Conservation (phyloP, 805 yeast species). For the Suhomyces pyralidae region DNA sequence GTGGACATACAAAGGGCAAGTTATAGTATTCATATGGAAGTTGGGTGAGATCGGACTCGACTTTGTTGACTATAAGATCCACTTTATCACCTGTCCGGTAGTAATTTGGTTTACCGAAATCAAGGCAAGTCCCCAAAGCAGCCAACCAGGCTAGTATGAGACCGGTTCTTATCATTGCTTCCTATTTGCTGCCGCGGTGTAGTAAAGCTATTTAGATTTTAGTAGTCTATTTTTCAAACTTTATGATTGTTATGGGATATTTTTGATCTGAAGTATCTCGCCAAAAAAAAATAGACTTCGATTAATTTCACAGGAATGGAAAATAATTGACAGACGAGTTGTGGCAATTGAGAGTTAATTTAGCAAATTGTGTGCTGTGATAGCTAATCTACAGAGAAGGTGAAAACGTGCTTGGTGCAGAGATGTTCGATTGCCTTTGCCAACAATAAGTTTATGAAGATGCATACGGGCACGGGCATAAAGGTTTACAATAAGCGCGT, state of each 20-base stretch:
- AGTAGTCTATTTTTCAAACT: neutral
- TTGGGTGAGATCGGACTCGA: constrained; percentile 74
- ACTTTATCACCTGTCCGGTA: constrained; percentile 56
- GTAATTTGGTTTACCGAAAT: constrained; percentile 32
- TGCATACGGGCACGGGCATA: neutral
- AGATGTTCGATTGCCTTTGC: neutral
- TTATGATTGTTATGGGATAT: neutral
- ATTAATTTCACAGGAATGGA: neutral
- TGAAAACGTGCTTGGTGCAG: neutral
- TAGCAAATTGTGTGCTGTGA: neutral
- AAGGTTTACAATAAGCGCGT: neutral
- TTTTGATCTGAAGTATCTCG: neutral
- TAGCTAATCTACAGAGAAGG: neutral
- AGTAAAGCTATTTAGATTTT: neutral
- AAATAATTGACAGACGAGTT: neutral
- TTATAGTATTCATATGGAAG: constrained; percentile 75
- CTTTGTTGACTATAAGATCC: constrained; percentile 69
- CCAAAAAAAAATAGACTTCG: neutral
- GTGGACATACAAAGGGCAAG: constrained; percentile 78
- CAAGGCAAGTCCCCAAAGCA: constrained; percentile 9
- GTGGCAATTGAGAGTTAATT: neutral
- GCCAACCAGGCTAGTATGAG: neutral
- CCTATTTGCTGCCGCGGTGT: neutral
- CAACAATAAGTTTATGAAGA: neutral
- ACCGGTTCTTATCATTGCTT: neutral